Conservation (phyloP, 2,329 filamentous ascomycete species). For the Colletotrichum cordylinicola region DNA sequence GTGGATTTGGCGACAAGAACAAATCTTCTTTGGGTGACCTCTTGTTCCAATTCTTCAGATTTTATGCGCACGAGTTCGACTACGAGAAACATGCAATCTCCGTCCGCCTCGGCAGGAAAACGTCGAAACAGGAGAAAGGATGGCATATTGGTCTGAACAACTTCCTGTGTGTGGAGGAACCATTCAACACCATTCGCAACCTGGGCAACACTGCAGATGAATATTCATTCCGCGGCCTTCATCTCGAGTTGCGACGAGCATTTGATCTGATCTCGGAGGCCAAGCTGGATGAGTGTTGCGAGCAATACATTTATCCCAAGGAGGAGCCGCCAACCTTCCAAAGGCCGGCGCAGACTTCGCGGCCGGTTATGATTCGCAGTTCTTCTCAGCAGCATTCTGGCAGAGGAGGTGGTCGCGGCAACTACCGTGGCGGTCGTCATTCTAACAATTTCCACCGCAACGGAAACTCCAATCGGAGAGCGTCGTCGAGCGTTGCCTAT, state of each 20-base stretch:
- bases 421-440: constrained; percentile 55
- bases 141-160: constrained; percentile 86
- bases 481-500: constrained; percentile 59
- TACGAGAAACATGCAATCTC: constrained; percentile 87
- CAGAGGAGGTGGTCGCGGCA: constrained; percentile 55
- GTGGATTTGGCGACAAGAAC: constrained; percentile 78
- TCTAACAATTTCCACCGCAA: constrained; percentile 47
- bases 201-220: constrained; percentile 96
- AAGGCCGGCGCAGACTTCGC: constrained; percentile 58
- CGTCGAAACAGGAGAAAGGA: constrained; percentile 84
- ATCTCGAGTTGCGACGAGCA: constrained; percentile 86
- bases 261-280: constrained; percentile 82
- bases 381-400: constrained; percentile 63
- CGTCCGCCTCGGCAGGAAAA: constrained; percentile 78
- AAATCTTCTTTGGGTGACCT: constrained; percentile 83
- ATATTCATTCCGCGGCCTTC: constrained; percentile 89
- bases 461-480: constrained; percentile 53
- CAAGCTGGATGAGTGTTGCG: constrained; percentile 83
- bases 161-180: constrained; percentile 92
- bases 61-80: constrained; percentile 92
- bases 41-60: constrained; percentile 94
- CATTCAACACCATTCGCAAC: constrained; percentile 89
- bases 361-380: constrained; percentile 64
- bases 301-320: constrained; percentile 86
- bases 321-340: constrained; percentile 72